Conservation (phyloP, 352 stramenopile species). For the Phytophthora uliginosa region DNA sequence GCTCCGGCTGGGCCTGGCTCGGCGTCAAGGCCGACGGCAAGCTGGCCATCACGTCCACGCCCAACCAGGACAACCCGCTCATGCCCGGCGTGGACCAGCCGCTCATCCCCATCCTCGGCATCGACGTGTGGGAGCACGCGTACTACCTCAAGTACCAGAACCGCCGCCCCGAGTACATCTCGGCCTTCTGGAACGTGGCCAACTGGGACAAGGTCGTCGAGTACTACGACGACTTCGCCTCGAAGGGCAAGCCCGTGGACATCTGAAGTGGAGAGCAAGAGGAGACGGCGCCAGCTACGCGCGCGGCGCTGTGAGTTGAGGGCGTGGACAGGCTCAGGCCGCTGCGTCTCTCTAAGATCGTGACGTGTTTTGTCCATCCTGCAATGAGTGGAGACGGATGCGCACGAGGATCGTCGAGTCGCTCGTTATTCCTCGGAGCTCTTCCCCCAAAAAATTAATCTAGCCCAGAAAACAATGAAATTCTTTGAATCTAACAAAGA, state of each 20-base stretch:
- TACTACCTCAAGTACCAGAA: constrained; percentile 99
- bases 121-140: constrained; percentile 97
- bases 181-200: constrained; percentile 98
- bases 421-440: constrained; percentile 32
- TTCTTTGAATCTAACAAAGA: constrained; percentile 20
- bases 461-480: constrained; percentile 23
- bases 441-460: constrained; percentile 26
- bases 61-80: constrained; percentile 97
- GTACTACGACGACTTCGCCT: constrained; percentile 93
- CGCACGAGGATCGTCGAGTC: constrained; percentile 11
- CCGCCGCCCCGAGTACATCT: constrained; percentile 96
- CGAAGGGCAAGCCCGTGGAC: constrained; percentile 85
- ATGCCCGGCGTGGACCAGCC: constrained; percentile 82
- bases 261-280: constrained; percentile 68
- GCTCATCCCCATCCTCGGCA: constrained; percentile 94
- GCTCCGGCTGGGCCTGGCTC: constrained; percentile 93
- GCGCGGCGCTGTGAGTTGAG: constrained; percentile 34
- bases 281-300: constrained; percentile 13
- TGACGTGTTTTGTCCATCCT: constrained; percentile 30
- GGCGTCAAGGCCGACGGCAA: constrained; percentile 90
- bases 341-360: constrained; percentile 20
- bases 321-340: constrained; percentile 1
- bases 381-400: constrained; percentile 7
- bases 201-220: constrained; percentile 96
- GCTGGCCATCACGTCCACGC: constrained; percentile 95